phyloP scores from a whole-genome alignment of 2,329 filamentous ascomycete species.

The Lachnellula arida region DNA sequence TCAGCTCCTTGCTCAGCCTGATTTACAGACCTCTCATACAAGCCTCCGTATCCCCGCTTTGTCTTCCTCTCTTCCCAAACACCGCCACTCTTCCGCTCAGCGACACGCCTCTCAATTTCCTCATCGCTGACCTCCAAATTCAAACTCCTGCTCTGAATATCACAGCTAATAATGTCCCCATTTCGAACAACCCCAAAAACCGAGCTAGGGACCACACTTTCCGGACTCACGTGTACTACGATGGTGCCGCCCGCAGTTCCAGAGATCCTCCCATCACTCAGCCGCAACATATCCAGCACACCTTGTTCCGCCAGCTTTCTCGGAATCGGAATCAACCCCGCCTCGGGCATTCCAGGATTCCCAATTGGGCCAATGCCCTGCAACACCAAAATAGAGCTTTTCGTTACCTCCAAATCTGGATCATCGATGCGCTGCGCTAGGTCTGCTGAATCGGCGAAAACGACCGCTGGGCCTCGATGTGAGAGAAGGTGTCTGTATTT shows the following conservation, averaged over 20 bases:
- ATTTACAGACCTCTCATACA: slow-evolving; percentile 56
- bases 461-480: slow-evolving; percentile 42
- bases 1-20: slow-evolving; percentile 56
- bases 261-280: slow-evolving; percentile 51
- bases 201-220: slow-evolving; percentile 42
- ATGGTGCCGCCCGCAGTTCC: slow-evolving; percentile 53
- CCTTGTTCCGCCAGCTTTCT: slow-evolving; percentile 43
- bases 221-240: slow-evolving; percentile 48
- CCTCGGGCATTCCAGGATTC: slow-evolving; percentile 50
- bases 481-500: slow-evolving; percentile 41
- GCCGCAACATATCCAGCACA: slow-evolving; percentile 47
- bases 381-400: slow-evolving; percentile 42
- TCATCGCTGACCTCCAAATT: slow-evolving; percentile 32
- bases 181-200: slow-evolving; percentile 44
- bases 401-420: slow-evolving; percentile 38
- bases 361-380: slow-evolving; percentile 47
- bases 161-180: slow-evolving; percentile 44
- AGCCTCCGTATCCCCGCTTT: slow-evolving; percentile 52
- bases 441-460: slow-evolving; percentile 44
- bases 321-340: slow-evolving; percentile 46
- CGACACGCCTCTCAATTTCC: slow-evolving; percentile 17
- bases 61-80: slow-evolving; percentile 35
- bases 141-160: slow-evolving; percentile 39
- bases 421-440: slow-evolving; percentile 43
- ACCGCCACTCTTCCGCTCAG: slow-evolving; percentile 17